Evolutionary conservation across 2,329 filamentous ascomycete genomes (phyloP), one percentile per base, ranked within the genome.

Genomic region (Boeremia lycopersici): DNA sequence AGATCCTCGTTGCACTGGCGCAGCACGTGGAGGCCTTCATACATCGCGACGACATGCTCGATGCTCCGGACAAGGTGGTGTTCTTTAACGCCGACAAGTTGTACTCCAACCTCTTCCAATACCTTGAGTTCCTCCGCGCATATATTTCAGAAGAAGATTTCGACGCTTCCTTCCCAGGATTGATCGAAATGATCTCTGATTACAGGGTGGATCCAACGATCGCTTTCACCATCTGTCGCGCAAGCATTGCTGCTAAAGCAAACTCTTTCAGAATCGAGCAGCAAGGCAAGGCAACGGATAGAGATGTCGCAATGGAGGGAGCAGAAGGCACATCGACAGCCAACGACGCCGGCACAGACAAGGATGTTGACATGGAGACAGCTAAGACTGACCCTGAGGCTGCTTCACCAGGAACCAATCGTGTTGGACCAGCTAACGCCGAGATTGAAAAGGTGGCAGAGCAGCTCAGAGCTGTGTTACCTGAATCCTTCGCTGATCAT

Each of bases 31-130:
- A 96, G 70, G 86, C 89, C n/a, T 95, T 91, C 58, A 85, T 95
- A 23, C 96, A 89, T 75, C 86, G 86, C 35, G 78, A 88, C 1
- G 84, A 89, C 6, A 86, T 91, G 31, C 83, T 88, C 4, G 86
- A 91, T 28, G 88, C 90, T 0, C 92, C 96, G 57, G 87, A 97
- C 71, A 99, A 99, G 74, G 88, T 93, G 38, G 78, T 98, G 11
- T 90, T 91, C 2, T 91, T 91, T 46, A 87, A 96, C 61, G 84
- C 96, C 47, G 95, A 99, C 71, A 93, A 96, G 71, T 89, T 96
- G 17, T 91, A 96, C 63, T 86, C 90, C 56, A 88, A 93, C 8
- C 82, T 98, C 23, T 84, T 86, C 23, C 93, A 97, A 68, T 99
- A 96, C 69, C 82, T 98, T 15, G 95, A 98, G 67, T 83, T 97